A percentile compares a stretch with the other conserved stretches of the same genome.
These are phyloP conservation scores for Microdochium trichocladiopsis DNA, from an alignment of 2,329 filamentous ascomycete species.

Conservation along the genomic window DNA sequence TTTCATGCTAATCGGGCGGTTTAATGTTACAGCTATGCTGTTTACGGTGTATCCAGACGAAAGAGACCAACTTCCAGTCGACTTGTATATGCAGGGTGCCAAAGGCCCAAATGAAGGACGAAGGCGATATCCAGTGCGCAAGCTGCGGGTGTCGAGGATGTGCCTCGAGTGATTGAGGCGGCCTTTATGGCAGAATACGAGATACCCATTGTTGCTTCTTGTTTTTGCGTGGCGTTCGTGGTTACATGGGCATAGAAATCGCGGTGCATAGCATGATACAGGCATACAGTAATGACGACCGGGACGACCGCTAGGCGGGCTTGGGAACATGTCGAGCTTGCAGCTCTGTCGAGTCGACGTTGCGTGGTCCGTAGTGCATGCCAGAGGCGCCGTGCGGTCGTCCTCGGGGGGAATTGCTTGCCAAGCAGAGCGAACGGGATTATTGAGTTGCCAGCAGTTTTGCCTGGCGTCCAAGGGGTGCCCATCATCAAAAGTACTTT, in stretches of 20 bases:
- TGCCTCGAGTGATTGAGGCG: slow-evolving; percentile 66
- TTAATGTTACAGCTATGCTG: slow-evolving; percentile 66
- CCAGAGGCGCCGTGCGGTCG: too few species aligned
- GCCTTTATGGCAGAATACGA: neutral
- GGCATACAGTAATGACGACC: slow-evolving; percentile 4
- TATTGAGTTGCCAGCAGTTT: too few species aligned
- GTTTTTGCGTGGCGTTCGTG: neutral
- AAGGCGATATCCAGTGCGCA: slow-evolving; percentile 86
- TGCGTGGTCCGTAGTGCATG: too few species aligned
- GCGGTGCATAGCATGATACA: slow-evolving; percentile 9
- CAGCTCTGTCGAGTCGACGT: too few species aligned
- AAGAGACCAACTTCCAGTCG: slow-evolving; percentile 97
- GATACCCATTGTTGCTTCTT: neutral
- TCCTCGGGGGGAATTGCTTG: too few species aligned
- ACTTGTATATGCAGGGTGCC: slow-evolving; percentile 97
- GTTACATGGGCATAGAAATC: neutral
- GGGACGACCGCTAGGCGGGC: too few species aligned
- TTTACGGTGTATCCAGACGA: slow-evolving; percentile 94
- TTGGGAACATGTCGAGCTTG: too few species aligned
- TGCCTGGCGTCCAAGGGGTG: too few species aligned
- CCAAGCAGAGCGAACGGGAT: too few species aligned
- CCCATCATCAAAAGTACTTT: too few species aligned
- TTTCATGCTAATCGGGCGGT: slow-evolving; percentile 14
- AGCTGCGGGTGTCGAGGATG: slow-evolving; percentile 92
- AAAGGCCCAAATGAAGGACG: slow-evolving; percentile 80